phyloP scores from a whole-genome alignment of 352 stramenopile genomes.

The Globisporangium paddicum region DNA sequence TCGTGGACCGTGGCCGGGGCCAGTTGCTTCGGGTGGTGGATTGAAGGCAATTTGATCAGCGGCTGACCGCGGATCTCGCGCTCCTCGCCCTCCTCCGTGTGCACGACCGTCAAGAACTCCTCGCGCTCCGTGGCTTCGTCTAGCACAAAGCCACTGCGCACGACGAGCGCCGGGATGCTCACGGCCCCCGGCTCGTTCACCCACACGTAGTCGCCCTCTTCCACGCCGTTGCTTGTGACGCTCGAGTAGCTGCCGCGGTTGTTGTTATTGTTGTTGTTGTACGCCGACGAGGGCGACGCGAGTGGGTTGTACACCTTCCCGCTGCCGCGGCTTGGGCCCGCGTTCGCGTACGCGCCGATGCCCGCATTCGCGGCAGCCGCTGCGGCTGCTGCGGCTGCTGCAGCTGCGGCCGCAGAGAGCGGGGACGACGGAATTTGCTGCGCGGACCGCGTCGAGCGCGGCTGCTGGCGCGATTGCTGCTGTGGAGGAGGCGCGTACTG shows the following conservation, averaged over 20 bases:
- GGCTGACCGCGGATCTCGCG: slow-evolving; percentile 54
- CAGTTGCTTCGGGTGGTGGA: slow-evolving; percentile 64
- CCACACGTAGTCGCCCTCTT: slow-evolving; percentile 73
- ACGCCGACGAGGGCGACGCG: slow-evolving; percentile 3
- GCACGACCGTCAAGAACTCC: slow-evolving; percentile 66
- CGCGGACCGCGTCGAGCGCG: neutral
- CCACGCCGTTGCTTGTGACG: slow-evolving; percentile 17
- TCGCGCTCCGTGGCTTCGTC: slow-evolving; percentile 58
- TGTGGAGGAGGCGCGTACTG: slow-evolving; percentile 2
- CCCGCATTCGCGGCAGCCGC: slow-evolving; percentile 6
- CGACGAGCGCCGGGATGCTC: slow-evolving; percentile 52
- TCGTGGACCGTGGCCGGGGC: slow-evolving; percentile 54
- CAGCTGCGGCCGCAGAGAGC: slow-evolving; percentile 8
- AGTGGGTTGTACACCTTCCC: slow-evolving; percentile 15
- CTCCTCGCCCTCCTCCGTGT: slow-evolving; percentile 82
- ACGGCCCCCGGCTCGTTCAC: slow-evolving; percentile 45
- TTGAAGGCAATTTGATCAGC: slow-evolving; percentile 49
- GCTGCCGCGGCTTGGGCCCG: neutral
- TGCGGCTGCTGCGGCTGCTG: slow-evolving; percentile 6
- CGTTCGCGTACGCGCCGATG: neutral
- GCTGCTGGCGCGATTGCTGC: slow-evolving; percentile 7
- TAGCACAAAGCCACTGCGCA: slow-evolving; percentile 55
- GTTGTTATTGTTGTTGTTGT: neutral
- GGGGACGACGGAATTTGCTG: slow-evolving; percentile 4
- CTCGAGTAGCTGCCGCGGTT: slow-evolving; percentile 12